Evolutionary conservation across 345 rosid species (phyloP), one percentile per base, ranked within the genome.

Genomic region (Brassica napus): DNA sequence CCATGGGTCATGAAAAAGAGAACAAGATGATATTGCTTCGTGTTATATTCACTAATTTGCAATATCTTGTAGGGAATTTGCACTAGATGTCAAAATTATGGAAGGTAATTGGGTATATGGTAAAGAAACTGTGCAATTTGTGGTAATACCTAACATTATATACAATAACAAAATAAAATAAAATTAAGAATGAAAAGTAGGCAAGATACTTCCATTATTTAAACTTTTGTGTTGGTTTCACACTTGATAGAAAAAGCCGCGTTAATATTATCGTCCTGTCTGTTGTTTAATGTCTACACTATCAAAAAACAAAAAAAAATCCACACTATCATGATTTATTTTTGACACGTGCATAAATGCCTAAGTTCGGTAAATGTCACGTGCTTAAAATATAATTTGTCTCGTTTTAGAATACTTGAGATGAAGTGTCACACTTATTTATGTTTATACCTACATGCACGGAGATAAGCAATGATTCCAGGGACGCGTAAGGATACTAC

Each of bases 361-460:
- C 37, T 47, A 4, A 4, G 49, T 69, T 76, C 60, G 60, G 24
- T 54, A 54, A 54, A 54, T 16, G 4, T 54, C 74, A 77, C 69
- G 69, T 77, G 74, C 55, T 35, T 59, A 59, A 34, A 52, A 9
- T 69, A 55, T 32, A 11, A 32, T 31, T 31, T 57, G 65, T 71
- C 32, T 57, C 49, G 6, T 55, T 32, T 30, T 28, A 4, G 61
- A 15, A 30, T 52, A 68, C 26, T 26, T 26, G 60, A 68, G 59
- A 47, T 68, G 60, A 68, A 68, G 59, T 47, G 8, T 66, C 16
- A 31, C 55, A 52, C 35, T n/a, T 64, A 6, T 16, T 8, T 64
- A 54, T 52, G 55, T n/a, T 49, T 49, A 12, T 12, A 49, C 16
- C 1, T 52, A 44, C 8, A 59, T 59, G 63, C 32, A 24, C 64